phyloP scores from a whole-genome alignment of 1,284 basidiomycete genomes.

The Malassezia psittaci region DNA sequence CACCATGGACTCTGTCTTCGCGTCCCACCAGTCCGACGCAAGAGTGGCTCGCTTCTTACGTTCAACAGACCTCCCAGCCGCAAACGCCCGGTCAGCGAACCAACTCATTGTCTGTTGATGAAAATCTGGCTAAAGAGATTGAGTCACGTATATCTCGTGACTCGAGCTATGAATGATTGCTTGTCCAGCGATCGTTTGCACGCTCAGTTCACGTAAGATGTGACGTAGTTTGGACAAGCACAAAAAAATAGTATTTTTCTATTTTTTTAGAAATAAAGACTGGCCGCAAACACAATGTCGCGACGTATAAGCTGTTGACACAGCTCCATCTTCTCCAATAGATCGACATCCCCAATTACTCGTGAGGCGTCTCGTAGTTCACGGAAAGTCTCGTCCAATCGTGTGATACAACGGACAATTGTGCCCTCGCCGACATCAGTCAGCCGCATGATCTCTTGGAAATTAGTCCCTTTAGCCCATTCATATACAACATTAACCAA shows the following conservation, averaged over 20 bases:
- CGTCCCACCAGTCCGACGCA: constrained; percentile 27
- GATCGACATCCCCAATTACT: constrained; percentile 86
- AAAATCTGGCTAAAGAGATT: too few species aligned
- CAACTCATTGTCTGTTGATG: too few species aligned
- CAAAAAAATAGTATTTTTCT: too few species aligned
- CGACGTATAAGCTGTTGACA: constrained; percentile 68
- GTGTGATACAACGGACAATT: constrained; percentile 89
- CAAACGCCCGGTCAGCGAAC: neutral
- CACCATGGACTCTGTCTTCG: constrained; percentile 40
- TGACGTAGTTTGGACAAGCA: too few species aligned
- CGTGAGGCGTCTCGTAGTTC: constrained; percentile 94
- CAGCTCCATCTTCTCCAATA: constrained; percentile 97
- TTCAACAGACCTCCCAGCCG: neutral
- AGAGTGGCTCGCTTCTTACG: constrained; percentile 7
- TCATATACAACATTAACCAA: constrained; percentile 92
- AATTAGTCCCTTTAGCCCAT: constrained; percentile 97
- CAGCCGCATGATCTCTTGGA: constrained; percentile 79
- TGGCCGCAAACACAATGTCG: constrained; percentile 44
- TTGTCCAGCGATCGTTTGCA: too few species aligned
- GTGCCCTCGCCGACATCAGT: constrained; percentile 96
- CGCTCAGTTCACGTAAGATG: too few species aligned
- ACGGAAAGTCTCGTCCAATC: constrained; percentile 90
- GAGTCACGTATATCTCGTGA: too few species aligned
- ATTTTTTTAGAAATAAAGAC: constrained; percentile 31
- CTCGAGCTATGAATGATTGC: too few species aligned